These are phyloP conservation scores for Talaromyces islandicus DNA, from an alignment of 2,329 filamentous ascomycete genomes.

Conservation along the genomic window DNA sequence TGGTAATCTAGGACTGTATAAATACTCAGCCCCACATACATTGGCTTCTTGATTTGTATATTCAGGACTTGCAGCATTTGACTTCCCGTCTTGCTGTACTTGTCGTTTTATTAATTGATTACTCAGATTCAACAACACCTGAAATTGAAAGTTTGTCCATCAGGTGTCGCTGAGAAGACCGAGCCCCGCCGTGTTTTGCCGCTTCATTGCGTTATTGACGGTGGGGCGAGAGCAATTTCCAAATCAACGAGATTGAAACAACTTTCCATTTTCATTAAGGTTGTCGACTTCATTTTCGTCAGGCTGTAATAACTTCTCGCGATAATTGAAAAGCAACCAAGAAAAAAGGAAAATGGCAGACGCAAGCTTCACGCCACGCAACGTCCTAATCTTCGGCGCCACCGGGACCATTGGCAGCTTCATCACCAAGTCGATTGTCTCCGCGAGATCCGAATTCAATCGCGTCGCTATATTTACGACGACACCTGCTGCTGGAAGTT, in stretches of 20 bases:
- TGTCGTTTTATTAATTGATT: background rate
- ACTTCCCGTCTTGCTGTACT: background rate
- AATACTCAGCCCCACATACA: too few species aligned
- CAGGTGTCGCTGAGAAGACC: background rate
- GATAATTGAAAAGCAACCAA: background rate
- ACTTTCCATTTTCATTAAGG: background rate
- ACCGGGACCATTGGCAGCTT: constrained; percentile 49
- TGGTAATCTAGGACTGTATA: too few species aligned
- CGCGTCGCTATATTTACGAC: constrained; percentile 54
- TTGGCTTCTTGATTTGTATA: too few species aligned
- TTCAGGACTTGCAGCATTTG: background rate
- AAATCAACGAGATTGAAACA: background rate
- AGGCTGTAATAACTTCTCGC: background rate
- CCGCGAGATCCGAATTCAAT: constrained; percentile 41
- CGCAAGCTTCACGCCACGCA: constrained; percentile 21
- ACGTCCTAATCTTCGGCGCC: constrained; percentile 49
- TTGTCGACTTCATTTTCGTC: background rate
- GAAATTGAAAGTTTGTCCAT: background rate
- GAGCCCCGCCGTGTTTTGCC: background rate
- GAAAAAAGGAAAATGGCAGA: constrained; percentile 5
- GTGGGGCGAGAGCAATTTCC: background rate
- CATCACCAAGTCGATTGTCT: constrained; percentile 47
- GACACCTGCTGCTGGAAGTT: constrained; percentile 39
- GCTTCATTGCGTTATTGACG: background rate
- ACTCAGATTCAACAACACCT: background rate